Evolutionary conservation across 805 yeast species (phyloP), one percentile per base, ranked within the genome.

Genomic region (Kodamaea jinghongensis): DNA sequence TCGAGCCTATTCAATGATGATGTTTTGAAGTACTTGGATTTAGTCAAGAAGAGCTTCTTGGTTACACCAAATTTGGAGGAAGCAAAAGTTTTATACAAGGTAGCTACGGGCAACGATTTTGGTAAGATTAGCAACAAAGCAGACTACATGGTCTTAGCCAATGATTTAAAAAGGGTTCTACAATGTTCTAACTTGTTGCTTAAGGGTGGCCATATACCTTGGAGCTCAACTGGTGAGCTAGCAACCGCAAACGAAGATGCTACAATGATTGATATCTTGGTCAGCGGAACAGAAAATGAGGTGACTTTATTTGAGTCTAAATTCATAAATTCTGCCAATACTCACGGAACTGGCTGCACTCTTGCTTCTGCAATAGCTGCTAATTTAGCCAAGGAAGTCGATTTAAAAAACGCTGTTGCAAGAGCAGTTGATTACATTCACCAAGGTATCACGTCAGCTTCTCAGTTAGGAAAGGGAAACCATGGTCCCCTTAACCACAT

Each of bases 261-360:
- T 11, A 12, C 17, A 4, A 17, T 83, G 10, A 62, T 71, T 9
- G 87, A 81, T 54, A 66, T 81, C 1, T 61, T 85, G 14, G 79
- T 75, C 49, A 67, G 75, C 36, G 64, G 76, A 5, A 38, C 51
- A 1, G 48, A 51, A 2, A 64, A 65, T 10, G 45, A 51, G 2
- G 56, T 63, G 34, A 63, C 72, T 0, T 50, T 78, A 1, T 80
- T 70, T 53, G 70, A 66, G 37, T 80, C 83, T 13, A 60, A 57
- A 1, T 71, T 54, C 39, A 54, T 72, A 3, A 51, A 63, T 5
- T 67, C 88, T 0, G 58, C 61, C 2, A 76, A 82, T 52, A 79
- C 86, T 1, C 96, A 89, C 58, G 96, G 96, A 9, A 86, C 96
- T 3, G 96, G 96, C 1, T 89, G 96, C 60, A 85, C 96, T 0